Evolutionary conservation across 1,284 basidiomycete species (phyloP), one percentile per base, ranked within the genome.

Genomic region (Ustilago crameri): DNA sequence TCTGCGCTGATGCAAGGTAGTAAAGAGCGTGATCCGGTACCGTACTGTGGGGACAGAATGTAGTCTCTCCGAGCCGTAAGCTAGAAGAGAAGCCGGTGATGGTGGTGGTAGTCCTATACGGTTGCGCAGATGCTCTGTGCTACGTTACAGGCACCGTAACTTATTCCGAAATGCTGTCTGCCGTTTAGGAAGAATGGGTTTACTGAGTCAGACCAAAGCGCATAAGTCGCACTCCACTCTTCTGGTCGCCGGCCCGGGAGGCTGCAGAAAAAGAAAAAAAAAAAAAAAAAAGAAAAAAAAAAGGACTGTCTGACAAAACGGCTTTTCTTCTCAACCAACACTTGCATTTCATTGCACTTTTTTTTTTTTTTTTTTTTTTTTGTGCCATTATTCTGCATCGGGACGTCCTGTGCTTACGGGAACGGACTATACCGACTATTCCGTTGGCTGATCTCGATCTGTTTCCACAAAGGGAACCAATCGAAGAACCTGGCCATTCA

Each of bases 301-400:
- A 40, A 18, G 9, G 38, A 40, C 38, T 40, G 17, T n/a, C 38
- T 15, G 17, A 9, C 38, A 5, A 17, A 15, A 17, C 17, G 42
- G 34, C 12, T 45, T 42, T 53, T 53, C 26, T 51, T 35, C 24
- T 40, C 32, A 38, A 54, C 35, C 45, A 55, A 55, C 50, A 51
- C 27, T 49, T 51, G 41, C 14, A 24, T 45, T 26, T 32, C 20
- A 22, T 37, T 54, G 27, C 26, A 30, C 30, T 32, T 45, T 37
- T 18, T 35, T 24, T 23, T 52, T 40, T 40, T 38, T 9, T 12
- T 14, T 27, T 4, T 20, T 18, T 32, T 22, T 45, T 54, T 54
- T 54, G 22, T 24, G 22, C 23, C 18, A 34, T 26, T 30, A 40
- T 54, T 47, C 24, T 8, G 14, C 1, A n/a, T n/a, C n/a, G n/a